Evolutionary conservation across 2,329 filamentous ascomycete species (phyloP), one percentile per base, ranked within the genome.

Genomic region (Fusarium sp.): DNA sequence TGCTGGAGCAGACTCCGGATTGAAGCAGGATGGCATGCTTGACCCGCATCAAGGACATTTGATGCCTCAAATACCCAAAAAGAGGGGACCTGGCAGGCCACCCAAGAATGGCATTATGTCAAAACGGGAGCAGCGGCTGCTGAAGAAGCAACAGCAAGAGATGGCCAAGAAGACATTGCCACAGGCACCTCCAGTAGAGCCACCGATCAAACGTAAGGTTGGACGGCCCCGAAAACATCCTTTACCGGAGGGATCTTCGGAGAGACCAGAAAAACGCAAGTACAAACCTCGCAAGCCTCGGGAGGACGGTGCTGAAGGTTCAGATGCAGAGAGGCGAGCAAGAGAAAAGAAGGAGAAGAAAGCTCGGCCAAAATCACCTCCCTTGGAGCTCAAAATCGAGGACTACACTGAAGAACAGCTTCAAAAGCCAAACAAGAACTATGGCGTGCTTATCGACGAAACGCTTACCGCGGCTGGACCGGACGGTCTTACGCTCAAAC

Each of bases 71-170:
- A 82, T 89, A 35, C 87, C 89, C 33, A 92, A 89, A 81, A 91
- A 92, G 70, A 90, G 93, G 73, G 93, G 93, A 19, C 93, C 93
- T 15, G 93, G 93, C n/a, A 85, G 93, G 59, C 93, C 93, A 25
- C 93, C 93, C 0, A 95, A 95, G 83, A 93, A 95, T 77, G 93
- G 93, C 33, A 88, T 94, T 78, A 93, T 94, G 89, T 95, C 93
- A 3, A 94, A 94, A 81, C 86, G 93, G 63, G 91, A 94, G 76
- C 87, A 91, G 73, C 86, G 89, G 23, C 80, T 90, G 52, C 86
- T 90, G 12, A 89, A 91, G 82, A 92, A 91, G 79, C 80, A 82
- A 60, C 82, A 84, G 63, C 80, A 83, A 66, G 83, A 84, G 67
- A 80, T 82, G 73, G 85, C 85, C 27, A 87, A 86, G 80, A 87